A percentile compares a stretch with the other conserved stretches of the same genome.
Conservation (phyloP, 208 protist species). For the Vickermania spadyakhi region DNA sequence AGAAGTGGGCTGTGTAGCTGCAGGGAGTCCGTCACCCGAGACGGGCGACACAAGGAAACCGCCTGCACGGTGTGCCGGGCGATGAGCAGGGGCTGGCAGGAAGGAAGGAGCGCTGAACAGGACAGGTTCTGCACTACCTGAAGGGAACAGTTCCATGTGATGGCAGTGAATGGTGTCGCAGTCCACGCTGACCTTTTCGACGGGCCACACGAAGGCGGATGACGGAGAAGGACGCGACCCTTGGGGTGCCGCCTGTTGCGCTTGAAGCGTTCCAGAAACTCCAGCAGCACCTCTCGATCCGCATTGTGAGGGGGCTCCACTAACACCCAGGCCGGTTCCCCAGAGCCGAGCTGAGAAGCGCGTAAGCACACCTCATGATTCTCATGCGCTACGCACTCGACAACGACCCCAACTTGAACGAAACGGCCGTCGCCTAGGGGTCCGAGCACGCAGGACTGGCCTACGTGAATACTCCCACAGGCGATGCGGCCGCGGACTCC, state of each 20-base stretch:
- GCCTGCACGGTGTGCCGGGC: conserved; percentile 60
- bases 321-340: neutral
- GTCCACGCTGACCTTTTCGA: no score
- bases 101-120: neutral
- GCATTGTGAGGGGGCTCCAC: neutral
- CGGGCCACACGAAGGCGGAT: neutral
- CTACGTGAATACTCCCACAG: conserved; percentile 74
- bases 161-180: neutral
- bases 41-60: conserved; percentile 1
- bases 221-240: neutral
- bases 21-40: neutral
- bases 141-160: neutral
- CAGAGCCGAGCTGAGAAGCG: neutral
- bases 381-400: conserved; percentile 90
- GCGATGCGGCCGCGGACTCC: conserved; percentile 69
- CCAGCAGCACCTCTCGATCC: neutral
- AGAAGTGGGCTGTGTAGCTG: neutral
- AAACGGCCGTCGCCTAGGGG: conserved; percentile 89
- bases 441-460: conserved; percentile 85
- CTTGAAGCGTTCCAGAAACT: conserved; percentile 1
- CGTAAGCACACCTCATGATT: conserved; percentile 20
- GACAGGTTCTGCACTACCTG: neutral
- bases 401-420: conserved; percentile 56
- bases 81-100: conserved; percentile 42
- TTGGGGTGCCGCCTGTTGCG: neutral